phyloP scores from a whole-genome alignment of 1,139 yeast genomes.

The Candida dubliniensis region DNA sequence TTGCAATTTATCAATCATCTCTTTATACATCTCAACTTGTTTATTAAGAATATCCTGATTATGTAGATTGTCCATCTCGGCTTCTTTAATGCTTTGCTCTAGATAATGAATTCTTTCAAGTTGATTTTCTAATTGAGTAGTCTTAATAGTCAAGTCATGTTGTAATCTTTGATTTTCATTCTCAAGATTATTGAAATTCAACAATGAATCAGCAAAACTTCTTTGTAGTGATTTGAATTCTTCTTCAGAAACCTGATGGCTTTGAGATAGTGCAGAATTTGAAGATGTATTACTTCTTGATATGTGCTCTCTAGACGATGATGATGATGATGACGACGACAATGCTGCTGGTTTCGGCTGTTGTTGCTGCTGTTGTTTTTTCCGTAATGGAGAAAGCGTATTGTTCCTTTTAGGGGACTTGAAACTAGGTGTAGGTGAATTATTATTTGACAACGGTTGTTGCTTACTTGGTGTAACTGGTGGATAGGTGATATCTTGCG shows the following conservation, averaged over 20 bases:
- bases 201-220: conserved; percentile 29
- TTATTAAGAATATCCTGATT: conserved; percentile 30
- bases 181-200: conserved; percentile 21
- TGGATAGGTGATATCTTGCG: conserved; percentile 4
- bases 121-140: conserved; percentile 20
- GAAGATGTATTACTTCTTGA: neutral
- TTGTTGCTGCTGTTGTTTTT: conserved; percentile 1
- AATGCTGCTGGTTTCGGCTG: conserved; percentile 1
- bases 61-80: conserved; percentile 24
- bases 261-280: neutral
- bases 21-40: conserved; percentile 33
- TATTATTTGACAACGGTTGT: conserved; percentile 5
- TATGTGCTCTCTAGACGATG: neutral
- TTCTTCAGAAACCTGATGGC: conserved; percentile 7
- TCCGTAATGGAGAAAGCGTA: conserved; percentile 5
- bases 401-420: conserved; percentile 5
- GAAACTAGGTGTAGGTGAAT: conserved; percentile 2
- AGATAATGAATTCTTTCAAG: conserved; percentile 19
- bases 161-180: conserved; percentile 26
- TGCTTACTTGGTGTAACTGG: conserved; percentile 1
- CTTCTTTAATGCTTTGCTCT: conserved; percentile 22
- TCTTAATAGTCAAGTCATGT: conserved; percentile 22
- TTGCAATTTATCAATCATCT: conserved; percentile 32
- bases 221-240: conserved; percentile 23
- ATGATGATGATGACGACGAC: neutral